phyloP scores from a whole-genome alignment of 495 filamentous ascomycete genomes.

The Lindgomyces ingoldianus region DNA sequence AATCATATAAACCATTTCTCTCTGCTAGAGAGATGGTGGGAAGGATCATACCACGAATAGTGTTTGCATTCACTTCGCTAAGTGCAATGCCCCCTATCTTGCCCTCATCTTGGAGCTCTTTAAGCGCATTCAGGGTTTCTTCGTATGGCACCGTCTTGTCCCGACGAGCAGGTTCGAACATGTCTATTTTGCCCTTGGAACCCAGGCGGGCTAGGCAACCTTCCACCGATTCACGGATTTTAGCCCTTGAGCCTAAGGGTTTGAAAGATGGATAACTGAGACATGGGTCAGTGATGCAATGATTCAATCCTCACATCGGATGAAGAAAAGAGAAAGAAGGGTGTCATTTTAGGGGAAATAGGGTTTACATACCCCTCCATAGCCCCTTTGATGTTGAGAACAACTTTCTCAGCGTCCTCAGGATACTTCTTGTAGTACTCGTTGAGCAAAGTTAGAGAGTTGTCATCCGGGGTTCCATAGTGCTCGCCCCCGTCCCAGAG shows the following conservation, averaged over 20 bases:
- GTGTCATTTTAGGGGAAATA: not conserved
- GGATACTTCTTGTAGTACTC: slow-evolving; percentile 64
- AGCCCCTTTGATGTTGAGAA: slow-evolving; percentile 63
- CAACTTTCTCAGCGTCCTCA: slow-evolving; percentile 60
- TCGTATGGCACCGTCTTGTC: slow-evolving; percentile 18
- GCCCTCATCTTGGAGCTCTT: slow-evolving; percentile 5
- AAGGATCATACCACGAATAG: slow-evolving; percentile 6
- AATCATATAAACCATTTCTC: too few relatives aligned
- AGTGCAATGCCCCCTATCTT: slow-evolving; percentile 26
- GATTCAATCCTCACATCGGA: too few relatives aligned
- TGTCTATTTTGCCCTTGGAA: slow-evolving; percentile 31
- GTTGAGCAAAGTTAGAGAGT: slow-evolving; percentile 56
- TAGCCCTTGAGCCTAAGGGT: slow-evolving; percentile 11
- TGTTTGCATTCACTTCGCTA: slow-evolving; percentile 21
- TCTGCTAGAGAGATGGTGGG: not conserved
- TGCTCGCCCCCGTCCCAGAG: slow-evolving; percentile 42
- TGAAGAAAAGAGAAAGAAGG: not conserved
- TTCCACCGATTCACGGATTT: slow-evolving; percentile 25
- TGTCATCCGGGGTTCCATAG: slow-evolving; percentile 44
- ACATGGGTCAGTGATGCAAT: not conserved
- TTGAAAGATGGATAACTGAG: not conserved
- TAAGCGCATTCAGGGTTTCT: slow-evolving; percentile 3
- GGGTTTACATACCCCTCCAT: not conserved
- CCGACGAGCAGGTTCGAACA: slow-evolving; percentile 32
- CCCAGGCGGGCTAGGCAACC: slow-evolving; percentile 24